Evolutionary conservation across 345 rosid genomes (phyloP).

Genomic region (Toxicodendron radicans): DNA sequence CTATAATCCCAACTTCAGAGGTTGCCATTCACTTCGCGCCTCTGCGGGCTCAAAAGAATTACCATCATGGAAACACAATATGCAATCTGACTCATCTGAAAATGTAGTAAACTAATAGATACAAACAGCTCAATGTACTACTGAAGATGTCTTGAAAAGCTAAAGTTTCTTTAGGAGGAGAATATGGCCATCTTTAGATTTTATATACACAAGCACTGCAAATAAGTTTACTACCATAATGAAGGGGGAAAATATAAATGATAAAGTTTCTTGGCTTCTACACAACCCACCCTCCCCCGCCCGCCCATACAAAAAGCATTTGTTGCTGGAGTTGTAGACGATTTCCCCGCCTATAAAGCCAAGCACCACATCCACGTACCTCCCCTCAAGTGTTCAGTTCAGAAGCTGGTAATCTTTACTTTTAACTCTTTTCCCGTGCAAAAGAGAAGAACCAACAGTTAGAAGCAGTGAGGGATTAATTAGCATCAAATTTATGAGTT

Average conservation of each 20-base stretch:
- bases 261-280: conserved; percentile 8
- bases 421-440: conserved; percentile 8
- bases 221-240: conserved; percentile 6
- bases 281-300: background rate
- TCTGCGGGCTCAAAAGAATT: background rate
- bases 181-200: conserved; percentile 7
- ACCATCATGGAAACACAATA: background rate
- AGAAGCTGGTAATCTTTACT: conserved; percentile 7
- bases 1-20: background rate
- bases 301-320: conserved; percentile 2
- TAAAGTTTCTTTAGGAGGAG: background rate
- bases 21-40: background rate
- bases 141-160: background rate
- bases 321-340: conserved; percentile 3
- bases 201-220: conserved; percentile 26
- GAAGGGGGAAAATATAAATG: background rate
- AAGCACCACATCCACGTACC: background rate
- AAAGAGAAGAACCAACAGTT: background rate
- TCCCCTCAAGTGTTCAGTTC: conserved; percentile 1
- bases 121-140: conserved; percentile 12
- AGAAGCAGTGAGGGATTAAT: background rate
- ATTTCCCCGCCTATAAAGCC: conserved; percentile 14
- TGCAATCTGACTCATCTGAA: background rate
- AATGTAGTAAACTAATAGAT: conserved; percentile 10
- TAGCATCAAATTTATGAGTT: background rate